Conservation (phyloP, 1,284 basidiomycete genomes). For the Stereum hirsutum region DNA sequence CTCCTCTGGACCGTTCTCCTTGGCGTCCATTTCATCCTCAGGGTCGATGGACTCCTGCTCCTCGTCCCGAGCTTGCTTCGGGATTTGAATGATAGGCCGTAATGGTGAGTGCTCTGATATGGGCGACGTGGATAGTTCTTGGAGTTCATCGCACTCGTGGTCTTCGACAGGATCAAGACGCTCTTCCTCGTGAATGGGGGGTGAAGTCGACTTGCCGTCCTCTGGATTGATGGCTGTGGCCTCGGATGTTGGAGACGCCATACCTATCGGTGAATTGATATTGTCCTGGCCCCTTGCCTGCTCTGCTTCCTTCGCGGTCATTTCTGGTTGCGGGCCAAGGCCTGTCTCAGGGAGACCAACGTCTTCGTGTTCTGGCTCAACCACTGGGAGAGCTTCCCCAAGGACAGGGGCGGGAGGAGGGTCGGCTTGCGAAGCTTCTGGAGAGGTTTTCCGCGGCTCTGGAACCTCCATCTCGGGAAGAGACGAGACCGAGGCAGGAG, state of each 20-base stretch:
- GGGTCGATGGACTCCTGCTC: slow-evolving; percentile 15
- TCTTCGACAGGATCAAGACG: background rate
- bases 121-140: background rate
- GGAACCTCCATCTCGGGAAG: too few species aligned
- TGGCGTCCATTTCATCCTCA: slow-evolving; percentile 10
- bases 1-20: slow-evolving; percentile 7
- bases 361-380: too few species aligned
- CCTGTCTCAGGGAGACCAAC: too few species aligned
- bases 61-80: slow-evolving; percentile 8
- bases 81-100: background rate
- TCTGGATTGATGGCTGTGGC: slow-evolving; percentile 7
- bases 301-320: too few species aligned
- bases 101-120: background rate
- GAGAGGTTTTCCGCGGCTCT: too few species aligned
- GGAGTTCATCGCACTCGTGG: background rate
- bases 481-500: too few species aligned
- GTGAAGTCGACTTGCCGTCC: background rate
- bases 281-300: too few species aligned
- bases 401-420: too few species aligned
- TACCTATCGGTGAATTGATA: background rate
- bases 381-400: too few species aligned
- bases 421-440: too few species aligned
- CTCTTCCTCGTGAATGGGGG: background rate
- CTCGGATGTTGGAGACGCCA: slow-evolving; percentile 6
- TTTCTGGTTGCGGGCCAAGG: too few species aligned